Percentiles rank a stretch among this genome's conserved stretches.
Evolutionary conservation across 169 alveolate species (phyloP).

Genomic region (Cryptosporidium parvum): DNA sequence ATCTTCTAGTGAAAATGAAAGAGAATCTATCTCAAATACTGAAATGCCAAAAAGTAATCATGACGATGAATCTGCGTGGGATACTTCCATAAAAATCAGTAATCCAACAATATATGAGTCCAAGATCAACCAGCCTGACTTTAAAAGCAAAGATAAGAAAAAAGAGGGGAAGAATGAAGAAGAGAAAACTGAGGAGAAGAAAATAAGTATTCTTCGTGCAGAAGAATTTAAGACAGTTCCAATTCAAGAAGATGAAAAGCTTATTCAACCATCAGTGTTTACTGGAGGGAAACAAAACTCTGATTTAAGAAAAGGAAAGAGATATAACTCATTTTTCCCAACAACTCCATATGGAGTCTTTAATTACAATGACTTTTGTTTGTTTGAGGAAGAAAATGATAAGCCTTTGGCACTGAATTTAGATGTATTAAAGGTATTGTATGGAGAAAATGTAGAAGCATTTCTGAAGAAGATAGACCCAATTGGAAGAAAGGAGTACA

Average conservation of each 20-base stretch:
- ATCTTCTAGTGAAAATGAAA: conserved; percentile 18
- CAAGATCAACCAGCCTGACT: not conserved
- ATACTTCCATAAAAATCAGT: conserved; percentile 22
- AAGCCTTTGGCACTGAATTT: conserved; percentile 32
- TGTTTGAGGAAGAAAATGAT: conserved; percentile 47
- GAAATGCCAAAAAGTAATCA: not conserved
- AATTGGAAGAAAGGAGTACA: conserved; percentile 49
- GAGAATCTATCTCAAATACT: not conserved
- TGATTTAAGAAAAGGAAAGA: not conserved
- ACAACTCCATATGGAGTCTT: conserved; percentile 55
- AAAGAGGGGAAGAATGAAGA: not conserved
- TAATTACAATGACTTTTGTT: conserved; percentile 24
- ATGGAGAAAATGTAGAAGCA: conserved; percentile 51
- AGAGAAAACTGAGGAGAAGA: not conserved
- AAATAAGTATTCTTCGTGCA: conserved; percentile 19
- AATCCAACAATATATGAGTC: conserved; percentile 20
- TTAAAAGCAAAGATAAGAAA: conserved; percentile 2
- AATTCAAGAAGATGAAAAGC: not conserved
- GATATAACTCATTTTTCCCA: conserved; percentile 43
- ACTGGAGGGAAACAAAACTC: conserved; percentile 1
- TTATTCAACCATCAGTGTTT: conserved; percentile 11
- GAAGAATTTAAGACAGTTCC: conserved; percentile 52
- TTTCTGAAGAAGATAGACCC: conserved; percentile 59
- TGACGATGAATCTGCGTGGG: conserved; percentile 37
- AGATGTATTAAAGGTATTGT: conserved; percentile 55